Conservation (phyloP, 2,329 filamentous ascomycete genomes). For the Albifimbria verrucaria region DNA sequence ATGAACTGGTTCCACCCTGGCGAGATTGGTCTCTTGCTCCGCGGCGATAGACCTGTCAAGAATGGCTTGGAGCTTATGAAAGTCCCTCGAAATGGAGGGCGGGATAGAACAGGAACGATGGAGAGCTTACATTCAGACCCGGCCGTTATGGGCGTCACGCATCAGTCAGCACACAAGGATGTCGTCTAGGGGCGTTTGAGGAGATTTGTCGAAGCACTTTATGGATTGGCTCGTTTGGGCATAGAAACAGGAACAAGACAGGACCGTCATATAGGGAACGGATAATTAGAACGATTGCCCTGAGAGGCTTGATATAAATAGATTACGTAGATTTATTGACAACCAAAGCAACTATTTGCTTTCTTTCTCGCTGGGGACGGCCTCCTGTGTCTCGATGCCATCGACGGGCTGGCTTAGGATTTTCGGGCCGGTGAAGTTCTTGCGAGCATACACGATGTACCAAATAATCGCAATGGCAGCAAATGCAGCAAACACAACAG, state of each 20-base stretch:
- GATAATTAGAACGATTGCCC: too few species aligned
- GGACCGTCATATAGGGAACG: too few species aligned
- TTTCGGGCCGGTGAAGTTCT: slow-evolving; percentile 59
- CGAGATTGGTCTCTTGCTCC: slow-evolving; percentile 22
- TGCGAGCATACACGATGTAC: slow-evolving; percentile 62
- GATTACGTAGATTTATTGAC: not conserved
- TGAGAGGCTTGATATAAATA: not conserved
- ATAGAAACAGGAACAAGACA: too few species aligned
- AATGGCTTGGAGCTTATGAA: slow-evolving; percentile 20
- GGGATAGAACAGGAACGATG: slow-evolving; percentile 7
- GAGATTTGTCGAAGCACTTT: too few species aligned
- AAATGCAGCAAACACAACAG: slow-evolving; percentile 63
- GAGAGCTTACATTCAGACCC: slow-evolving; percentile 14
- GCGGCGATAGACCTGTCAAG: slow-evolving; percentile 15
- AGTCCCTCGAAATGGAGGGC: slow-evolving; percentile 1
- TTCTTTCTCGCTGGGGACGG: not conserved
- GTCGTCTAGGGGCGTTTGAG: too few species aligned
- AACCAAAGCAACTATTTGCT: not conserved
- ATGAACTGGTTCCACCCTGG: slow-evolving; percentile 26
- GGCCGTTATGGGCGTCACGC: not conserved
- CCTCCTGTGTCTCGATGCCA: not conserved
- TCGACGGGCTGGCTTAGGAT: not conserved
- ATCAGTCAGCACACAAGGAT: not conserved
- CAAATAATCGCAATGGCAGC: slow-evolving; percentile 56
- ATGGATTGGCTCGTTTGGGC: too few species aligned